Evolutionary conservation across 2,329 filamentous ascomycete species (phyloP), one percentile per base, ranked within the genome.

Genomic region (Fusarium pseudonygamai): DNA sequence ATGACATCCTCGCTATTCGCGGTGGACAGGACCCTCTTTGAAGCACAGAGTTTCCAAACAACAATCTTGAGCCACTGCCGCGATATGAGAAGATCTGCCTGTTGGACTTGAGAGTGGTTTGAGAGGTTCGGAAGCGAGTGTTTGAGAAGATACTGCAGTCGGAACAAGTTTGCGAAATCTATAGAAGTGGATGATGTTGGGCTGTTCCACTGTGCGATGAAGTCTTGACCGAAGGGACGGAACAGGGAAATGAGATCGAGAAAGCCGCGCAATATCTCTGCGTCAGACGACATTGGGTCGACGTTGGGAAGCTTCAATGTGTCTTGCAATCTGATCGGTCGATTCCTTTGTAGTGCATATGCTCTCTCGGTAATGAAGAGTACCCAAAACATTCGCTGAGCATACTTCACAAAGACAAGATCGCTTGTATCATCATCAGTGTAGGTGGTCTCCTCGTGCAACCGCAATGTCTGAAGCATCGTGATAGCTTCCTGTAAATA

Each of bases 291-390:
- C 3, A 24, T 11, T 2, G 39, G 26, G 15, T 76, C 70, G 3
- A 75, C 55, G 2, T 32, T 42, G 1, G 80, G 80, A 0, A 81
- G 71, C 3, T 67, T 58, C 6, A 81, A 24, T 0, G 73, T 75
- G 6, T 56, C 58, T 15, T 80, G 67, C 2, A 81, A 53, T 16
- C 78, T 78, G 6, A 80, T 62, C 0, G 79, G 78, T 5, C 78
- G 64, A n/a, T 82, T 76, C 4, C 80, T 67, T 34, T 81, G 79
- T 1, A 82, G 18, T 0, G 79, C 79, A 22, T 79, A 81, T 16
- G 78, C 80, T 20, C 80, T 67, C 32, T 82, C 80, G 0, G 80
- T 82, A 20, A 82, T 75, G 49, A 80, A 82, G 1, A 82, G 57
- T 0, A 82, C 77, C 77, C 77, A 79, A 16, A 78, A 78, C 58